Evolutionary conservation across 768 basidiomycete species (phyloP).

Genomic region (Boletus subcaerulescens): DNA sequence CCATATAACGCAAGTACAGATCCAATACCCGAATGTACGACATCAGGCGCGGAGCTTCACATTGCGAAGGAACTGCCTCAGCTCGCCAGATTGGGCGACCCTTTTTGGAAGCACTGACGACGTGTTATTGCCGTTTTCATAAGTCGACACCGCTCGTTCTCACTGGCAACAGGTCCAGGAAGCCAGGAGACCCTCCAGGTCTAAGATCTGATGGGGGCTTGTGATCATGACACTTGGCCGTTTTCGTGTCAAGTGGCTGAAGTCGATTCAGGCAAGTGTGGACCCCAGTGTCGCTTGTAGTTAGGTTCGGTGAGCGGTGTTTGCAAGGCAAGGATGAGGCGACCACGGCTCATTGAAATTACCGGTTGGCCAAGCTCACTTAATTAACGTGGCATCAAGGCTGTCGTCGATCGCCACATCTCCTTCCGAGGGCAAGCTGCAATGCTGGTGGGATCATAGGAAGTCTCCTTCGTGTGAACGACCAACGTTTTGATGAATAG

Average conservation of each 20-base stretch:
- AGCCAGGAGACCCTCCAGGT: neutral
- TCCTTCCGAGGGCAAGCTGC: conserved; percentile 5
- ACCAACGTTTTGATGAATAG: neutral
- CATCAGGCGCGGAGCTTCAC: conserved; percentile 20
- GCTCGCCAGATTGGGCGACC: conserved; percentile 4
- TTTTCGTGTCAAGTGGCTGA: conserved; percentile 8
- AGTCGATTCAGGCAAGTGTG: conserved; percentile 2
- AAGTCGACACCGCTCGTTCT: neutral
- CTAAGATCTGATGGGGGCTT: conserved; percentile 17
- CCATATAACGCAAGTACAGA: conserved; percentile 11
- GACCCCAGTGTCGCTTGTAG: conserved; percentile 3
- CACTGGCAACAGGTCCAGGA: conserved; percentile 4
- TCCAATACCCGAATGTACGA: conserved; percentile 14
- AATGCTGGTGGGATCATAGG: conserved; percentile 5
- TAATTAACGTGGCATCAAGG: conserved; percentile 12
- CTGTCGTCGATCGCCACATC: conserved; percentile 3
- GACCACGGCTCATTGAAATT: conserved; percentile 5
- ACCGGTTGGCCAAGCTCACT: neutral
- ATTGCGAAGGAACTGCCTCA: conserved; percentile 12
- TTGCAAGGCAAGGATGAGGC: conserved; percentile 1
- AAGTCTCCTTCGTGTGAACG: conserved; percentile 17
- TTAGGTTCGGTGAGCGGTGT: conserved; percentile 14
- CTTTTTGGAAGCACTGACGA: conserved; percentile 15
- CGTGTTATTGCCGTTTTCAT: conserved; percentile 13
- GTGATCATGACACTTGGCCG: conserved; percentile 16